These are phyloP conservation scores for Nakazawaea siamensis DNA, from an alignment of 805 yeast genomes.

Conservation along the genomic window DNA sequence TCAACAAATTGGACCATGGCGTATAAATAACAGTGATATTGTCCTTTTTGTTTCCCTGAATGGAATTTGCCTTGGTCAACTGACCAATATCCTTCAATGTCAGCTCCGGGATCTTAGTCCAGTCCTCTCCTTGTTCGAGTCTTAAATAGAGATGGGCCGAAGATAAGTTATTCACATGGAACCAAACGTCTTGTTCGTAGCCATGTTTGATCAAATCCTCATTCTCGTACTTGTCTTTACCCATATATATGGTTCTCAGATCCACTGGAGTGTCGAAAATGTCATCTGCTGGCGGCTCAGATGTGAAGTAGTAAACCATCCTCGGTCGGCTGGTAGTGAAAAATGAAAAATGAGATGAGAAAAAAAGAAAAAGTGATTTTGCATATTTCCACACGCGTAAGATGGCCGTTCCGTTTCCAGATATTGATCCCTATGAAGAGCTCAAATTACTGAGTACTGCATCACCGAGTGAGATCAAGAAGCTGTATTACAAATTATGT, in stretches of 20 bases:
- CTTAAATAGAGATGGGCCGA: constrained; percentile 74
- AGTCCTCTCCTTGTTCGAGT: constrained; percentile 35
- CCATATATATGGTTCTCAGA: constrained; percentile 47
- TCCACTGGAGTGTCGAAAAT: constrained; percentile 15
- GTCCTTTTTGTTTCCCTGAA: constrained; percentile 63
- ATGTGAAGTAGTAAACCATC: constrained; percentile 38
- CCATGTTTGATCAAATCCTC: constrained; percentile 56
- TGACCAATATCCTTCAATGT: constrained; percentile 50
- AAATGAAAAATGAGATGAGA: constrained; percentile 1
- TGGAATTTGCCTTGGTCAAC: constrained; percentile 69
- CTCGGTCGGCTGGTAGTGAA: not conserved
- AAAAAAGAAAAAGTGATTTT: too few species aligned
- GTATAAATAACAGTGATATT: constrained; percentile 64
- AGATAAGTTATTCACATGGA: constrained; percentile 70
- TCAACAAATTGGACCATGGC: constrained; percentile 62
- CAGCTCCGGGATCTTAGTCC: constrained; percentile 42
- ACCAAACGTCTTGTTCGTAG: constrained; percentile 64
- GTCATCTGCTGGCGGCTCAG: constrained; percentile 25
- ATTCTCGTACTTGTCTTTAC: constrained; percentile 68
- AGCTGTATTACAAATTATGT: constrained; percentile 58
- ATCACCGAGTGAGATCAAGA: constrained; percentile 50
- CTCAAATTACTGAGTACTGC: constrained; percentile 33
- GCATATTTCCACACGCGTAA: not conserved
- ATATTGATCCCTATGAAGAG: constrained; percentile 54
- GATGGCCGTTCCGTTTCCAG: constrained; percentile 37